phyloP scores from a whole-genome alignment of 768 basidiomycete genomes.

The Collybia nuda region DNA sequence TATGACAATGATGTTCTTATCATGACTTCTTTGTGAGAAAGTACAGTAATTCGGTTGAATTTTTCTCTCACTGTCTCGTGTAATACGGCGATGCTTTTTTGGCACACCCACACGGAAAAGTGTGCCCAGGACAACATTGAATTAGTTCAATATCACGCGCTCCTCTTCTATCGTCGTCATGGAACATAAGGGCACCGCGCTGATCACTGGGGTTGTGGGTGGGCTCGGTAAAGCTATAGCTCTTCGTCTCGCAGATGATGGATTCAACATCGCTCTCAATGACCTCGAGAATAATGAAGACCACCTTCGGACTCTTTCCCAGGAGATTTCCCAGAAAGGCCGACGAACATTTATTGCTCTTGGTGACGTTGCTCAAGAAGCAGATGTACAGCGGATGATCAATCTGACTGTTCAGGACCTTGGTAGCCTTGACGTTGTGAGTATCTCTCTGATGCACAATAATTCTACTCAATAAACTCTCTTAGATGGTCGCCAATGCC shows the following conservation, averaged over 20 bases:
- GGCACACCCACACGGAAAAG: too few species aligned
- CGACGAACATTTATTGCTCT: slow-evolving; percentile 13
- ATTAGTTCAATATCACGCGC: too few species aligned
- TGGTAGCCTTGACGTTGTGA: slow-evolving; percentile 28
- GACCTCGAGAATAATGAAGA: slow-evolving; percentile 31
- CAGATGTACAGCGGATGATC: slow-evolving; percentile 26
- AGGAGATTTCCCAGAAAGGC: slow-evolving; percentile 19
- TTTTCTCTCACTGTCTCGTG: too few species aligned
- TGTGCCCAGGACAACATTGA: too few species aligned
- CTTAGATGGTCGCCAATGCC: slow-evolving; percentile 5
- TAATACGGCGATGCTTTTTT: too few species aligned
- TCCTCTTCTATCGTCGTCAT: too few species aligned
- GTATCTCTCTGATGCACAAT: slow-evolving; percentile 1
- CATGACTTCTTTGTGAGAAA: too few species aligned
- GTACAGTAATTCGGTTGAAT: too few species aligned
- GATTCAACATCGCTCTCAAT: slow-evolving; percentile 18
- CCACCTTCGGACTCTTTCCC: slow-evolving; percentile 2
- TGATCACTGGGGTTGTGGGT: slow-evolving; percentile 5
- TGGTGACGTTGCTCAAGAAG: slow-evolving; percentile 22
- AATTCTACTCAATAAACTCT: not conserved
- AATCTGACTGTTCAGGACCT: slow-evolving; percentile 18
- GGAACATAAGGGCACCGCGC: not conserved
- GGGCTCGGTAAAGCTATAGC: slow-evolving; percentile 21
- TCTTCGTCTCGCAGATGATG: slow-evolving; percentile 17
- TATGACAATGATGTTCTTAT: too few species aligned